Conservation (phyloP, 257 asterid species). For the Solanum etuberosum region DNA sequence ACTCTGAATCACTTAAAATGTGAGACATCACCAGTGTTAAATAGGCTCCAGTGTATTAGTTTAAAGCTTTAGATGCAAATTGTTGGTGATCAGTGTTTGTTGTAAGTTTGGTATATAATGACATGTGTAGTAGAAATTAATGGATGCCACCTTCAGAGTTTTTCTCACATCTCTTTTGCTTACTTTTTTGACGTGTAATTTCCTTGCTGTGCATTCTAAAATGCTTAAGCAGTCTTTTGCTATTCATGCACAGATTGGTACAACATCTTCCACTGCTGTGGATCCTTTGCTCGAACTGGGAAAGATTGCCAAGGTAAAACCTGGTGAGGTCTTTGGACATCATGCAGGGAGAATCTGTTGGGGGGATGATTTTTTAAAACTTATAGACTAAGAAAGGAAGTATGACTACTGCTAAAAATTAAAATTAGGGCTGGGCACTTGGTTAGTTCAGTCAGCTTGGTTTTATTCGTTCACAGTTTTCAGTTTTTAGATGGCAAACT, state of each 20-base stretch:
- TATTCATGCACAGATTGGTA: constrained; percentile 57
- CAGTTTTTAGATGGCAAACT: not conserved
- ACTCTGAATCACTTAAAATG: not conserved
- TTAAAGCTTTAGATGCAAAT: not conserved
- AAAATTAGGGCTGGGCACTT: not conserved
- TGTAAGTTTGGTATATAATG: not conserved
- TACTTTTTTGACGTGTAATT: not conserved
- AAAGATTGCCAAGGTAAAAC: constrained; percentile 48
- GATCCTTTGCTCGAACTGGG: constrained; percentile 78
- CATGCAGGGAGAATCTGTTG: not conserved
- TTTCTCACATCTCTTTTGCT: not conserved
- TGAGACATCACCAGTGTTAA: not conserved
- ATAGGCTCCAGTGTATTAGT: not conserved
- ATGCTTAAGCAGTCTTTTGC: constrained; percentile 1
- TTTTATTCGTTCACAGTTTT: not conserved
- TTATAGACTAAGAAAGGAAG: not conserved
- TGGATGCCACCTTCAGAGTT: not conserved
- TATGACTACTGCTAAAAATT: not conserved
- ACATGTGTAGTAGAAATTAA: not conserved
- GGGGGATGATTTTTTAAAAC: not conserved
- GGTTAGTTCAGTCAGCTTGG: not conserved
- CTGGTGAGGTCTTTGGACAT: not conserved
- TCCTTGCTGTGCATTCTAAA: not conserved
- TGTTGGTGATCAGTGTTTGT: not conserved
- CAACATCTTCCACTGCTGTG: constrained; percentile 91